Base-by-base conservation (phyloP, 2,329 filamentous ascomycete species). In the Fusarium pseudograminearum region DNA sequence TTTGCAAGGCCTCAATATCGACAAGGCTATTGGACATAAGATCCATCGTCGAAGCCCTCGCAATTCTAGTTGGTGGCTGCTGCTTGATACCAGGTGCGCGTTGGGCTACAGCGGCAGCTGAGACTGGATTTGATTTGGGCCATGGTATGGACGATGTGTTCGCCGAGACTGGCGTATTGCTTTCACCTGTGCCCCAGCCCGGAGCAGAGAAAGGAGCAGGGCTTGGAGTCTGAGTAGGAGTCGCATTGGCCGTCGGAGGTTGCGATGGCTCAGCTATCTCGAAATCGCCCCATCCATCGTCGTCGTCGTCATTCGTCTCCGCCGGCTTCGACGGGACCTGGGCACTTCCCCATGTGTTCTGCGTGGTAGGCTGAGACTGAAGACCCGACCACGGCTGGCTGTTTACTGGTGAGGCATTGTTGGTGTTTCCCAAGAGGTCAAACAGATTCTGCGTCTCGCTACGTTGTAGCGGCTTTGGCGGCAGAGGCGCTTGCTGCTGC, bases 241-340 rank as follows among this genome's bases (percentile, higher is more conserved):
- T 59, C 60, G 60, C 41, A 51, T 73, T 60, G 3, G 46, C 45
- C n/a, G 50, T 45, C 22, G 65, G 16, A 46, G 48, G 53, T 36
- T 56, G 56, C 31, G 64, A 65, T 47, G 80, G 76, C 38, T 83
- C 79, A 18, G 87, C 87, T 45, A 85, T 83, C 76, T 91, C 89
- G 73, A 92, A 92, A 57, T 91, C 89, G 1, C 90, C 90, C 86
- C 90, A 91, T 30, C 84, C 87, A 73, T 90, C 88, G 57, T 90
- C 88, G 10, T 89, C 86, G 5, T 86, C 86, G 8, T 81, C 79
- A 24, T 65, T 74, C 36, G 74, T 51, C 51, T 67, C 60, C 50
- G 66, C 30, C 59, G 67, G 57, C 57, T 67, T 65, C 31, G 67
- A 61, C 42, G 67, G 71, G 30, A 57, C 48, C 24, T 59, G 46